These are phyloP conservation scores for Calycina herbarum DNA, from an alignment of 2,329 filamentous ascomycete species.

Conservation along the genomic window DNA sequence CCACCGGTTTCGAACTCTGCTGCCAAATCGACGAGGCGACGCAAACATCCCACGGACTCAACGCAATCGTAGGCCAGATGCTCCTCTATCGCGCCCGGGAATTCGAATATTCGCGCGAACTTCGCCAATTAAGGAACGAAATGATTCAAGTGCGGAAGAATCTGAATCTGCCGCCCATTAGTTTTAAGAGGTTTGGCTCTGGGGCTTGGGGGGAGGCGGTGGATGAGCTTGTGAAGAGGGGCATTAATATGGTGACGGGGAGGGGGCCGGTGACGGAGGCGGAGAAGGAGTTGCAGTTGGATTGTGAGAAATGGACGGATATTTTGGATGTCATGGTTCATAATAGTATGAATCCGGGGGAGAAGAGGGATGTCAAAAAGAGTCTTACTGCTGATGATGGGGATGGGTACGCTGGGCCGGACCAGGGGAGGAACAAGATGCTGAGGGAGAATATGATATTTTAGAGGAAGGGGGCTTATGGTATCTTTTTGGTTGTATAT, in stretches of 20 bases:
- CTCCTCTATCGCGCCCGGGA: not conserved
- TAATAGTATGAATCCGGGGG: not conserved
- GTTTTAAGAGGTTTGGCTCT: not conserved
- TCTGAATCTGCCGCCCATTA: not conserved
- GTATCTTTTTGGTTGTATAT: not conserved
- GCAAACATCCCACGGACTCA: not conserved
- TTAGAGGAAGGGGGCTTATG: not conserved
- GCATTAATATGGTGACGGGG: not conserved
- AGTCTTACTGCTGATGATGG: not conserved
- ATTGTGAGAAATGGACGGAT: constrained; percentile 1
- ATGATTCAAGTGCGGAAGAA: not conserved
- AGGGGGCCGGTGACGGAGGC: not conserved
- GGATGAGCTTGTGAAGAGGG: not conserved
- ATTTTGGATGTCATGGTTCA: not conserved
- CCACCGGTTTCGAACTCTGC: not conserved
- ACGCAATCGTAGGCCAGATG: not conserved
- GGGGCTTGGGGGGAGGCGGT: not conserved
- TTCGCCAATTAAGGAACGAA: not conserved
- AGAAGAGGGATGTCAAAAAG: not conserved
- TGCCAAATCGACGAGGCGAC: not conserved
- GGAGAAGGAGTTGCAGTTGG: not conserved
- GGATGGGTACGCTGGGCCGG: not conserved
- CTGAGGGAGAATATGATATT: not conserved
- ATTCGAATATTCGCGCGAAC: not conserved
- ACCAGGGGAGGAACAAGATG: not conserved